Evolutionary conservation across 192 early-diverging fungal genomes (phyloP).

Genomic region (Pilaira anomala): DNA sequence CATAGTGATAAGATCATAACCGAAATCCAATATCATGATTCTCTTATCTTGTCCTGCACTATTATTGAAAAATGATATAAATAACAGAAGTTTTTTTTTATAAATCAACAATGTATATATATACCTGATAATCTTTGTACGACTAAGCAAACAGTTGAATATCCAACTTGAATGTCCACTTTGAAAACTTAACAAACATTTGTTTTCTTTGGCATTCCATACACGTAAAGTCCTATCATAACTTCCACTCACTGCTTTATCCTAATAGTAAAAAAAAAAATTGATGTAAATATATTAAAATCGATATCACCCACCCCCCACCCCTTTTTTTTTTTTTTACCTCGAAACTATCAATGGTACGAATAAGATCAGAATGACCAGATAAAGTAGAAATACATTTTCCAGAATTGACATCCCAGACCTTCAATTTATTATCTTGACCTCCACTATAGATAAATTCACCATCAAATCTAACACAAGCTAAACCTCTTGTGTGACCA

Average conservation of each 20-base stretch:
- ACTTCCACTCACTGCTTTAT: slow-evolving; percentile 78
- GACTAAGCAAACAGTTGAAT: slow-evolving; percentile 91
- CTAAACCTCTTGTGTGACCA: slow-evolving; percentile 79
- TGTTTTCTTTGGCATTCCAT: slow-evolving; percentile 84
- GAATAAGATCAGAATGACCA: slow-evolving; percentile 74
- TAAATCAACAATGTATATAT: not conserved
- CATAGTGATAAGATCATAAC: slow-evolving; percentile 3
- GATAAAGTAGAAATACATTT: slow-evolving; percentile 55
- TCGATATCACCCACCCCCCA: slow-evolving; percentile 1
- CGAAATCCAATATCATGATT: slow-evolving; percentile 45
- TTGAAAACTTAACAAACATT: slow-evolving; percentile 58
- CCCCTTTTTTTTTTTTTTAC: slow-evolving; percentile 33
- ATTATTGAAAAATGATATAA: not conserved
- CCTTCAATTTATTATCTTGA: slow-evolving; percentile 74
- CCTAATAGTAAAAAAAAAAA: not conserved
- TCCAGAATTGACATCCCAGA: slow-evolving; percentile 56
- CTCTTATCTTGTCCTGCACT: slow-evolving; percentile 41
- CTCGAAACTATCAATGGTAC: slow-evolving; percentile 80
- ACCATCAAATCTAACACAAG: slow-evolving; percentile 82
- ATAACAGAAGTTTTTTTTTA: not conserved
- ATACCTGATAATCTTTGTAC: slow-evolving; percentile 46
- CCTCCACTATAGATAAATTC: slow-evolving; percentile 73
- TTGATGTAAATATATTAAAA: not conserved
- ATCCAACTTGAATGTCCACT: slow-evolving; percentile 90
- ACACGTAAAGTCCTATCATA: slow-evolving; percentile 93